Base-by-base conservation (phyloP, 805 yeast genomes). In the Kodamaea hsintzibuensis region DNA sequence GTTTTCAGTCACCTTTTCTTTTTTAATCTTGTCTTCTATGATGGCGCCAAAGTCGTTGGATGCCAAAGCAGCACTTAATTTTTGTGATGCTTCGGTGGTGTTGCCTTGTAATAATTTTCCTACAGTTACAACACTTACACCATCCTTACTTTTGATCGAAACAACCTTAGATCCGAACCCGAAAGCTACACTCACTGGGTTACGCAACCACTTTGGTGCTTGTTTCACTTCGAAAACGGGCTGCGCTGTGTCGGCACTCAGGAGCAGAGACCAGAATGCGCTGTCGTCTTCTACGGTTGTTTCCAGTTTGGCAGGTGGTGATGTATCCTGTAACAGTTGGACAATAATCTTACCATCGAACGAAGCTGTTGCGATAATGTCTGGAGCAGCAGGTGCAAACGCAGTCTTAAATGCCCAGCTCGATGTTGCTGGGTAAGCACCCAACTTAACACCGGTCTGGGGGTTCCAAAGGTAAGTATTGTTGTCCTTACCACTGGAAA, bases 91-190 rank as follows among this genome's bases (percentile, higher is more conserved):
- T 3, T 60, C 67, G 49, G 75, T 78, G 9, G 73, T 62, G 14
- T 42, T 33, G 30, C 39, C 30, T 22, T 35, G 13, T 3, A 57
- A 61, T 68, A 79, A 68, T 60, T 80, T 81, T 19, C 74, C 64
- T 53, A 84, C 72, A 19, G 68, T 67, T 16, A 83, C 68, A 6
- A 69, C 54, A 25, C 83, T 75, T 62, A 78, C 62, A 12, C 74
- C 76, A 43, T 62, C 57, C 8, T 77, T 73, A 50, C 71, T 76
- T 38, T 68, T 62, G 12, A 86, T 83, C 10, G 77, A 69, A 3
- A 88, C 92, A 42, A 95, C 68, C 72, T 90, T 91, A 51, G 97
- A 96, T 56, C 99, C 99, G 73, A 91, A 93, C 0, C 96, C 98
- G 79, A 96, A 95, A 1, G 84, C 75, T 12, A 87, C 97, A 48